Evolutionary conservation across 768 basidiomycete species (phyloP).

Genomic region (Leccinum arenicola): DNA sequence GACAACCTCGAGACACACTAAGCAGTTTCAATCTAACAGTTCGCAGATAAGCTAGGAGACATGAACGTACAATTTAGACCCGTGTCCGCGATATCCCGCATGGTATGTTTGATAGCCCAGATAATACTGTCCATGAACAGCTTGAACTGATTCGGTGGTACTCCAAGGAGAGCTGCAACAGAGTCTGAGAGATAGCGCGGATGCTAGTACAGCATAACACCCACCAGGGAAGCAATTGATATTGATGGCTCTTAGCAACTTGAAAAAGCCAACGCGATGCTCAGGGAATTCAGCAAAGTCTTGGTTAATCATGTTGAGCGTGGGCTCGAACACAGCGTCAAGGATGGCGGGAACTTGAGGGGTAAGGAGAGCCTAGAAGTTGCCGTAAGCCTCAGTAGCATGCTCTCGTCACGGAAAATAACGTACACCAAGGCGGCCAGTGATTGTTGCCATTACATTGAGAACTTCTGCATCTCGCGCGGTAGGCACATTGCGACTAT

Average conservation of each 20-base stretch:
- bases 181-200: not conserved
- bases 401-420: not conserved
- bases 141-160: constrained; percentile 94
- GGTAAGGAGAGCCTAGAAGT: constrained; percentile 69
- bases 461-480: constrained; percentile 96
- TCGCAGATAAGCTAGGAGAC: constrained; percentile 1
- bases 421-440: constrained; percentile 81
- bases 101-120: constrained; percentile 99
- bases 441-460: constrained; percentile 96
- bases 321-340: constrained; percentile 96
- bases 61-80: constrained; percentile 62
- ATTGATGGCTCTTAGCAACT: constrained; percentile 90
- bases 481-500: constrained; percentile 88
- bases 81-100: constrained; percentile 96
- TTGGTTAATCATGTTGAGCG: constrained; percentile 98
- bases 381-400: constrained; percentile 8
- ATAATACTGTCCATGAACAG: constrained; percentile 97
- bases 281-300: constrained; percentile 99
- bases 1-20: constrained; percentile 90
- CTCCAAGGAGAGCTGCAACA: constrained; percentile 61
- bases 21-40: constrained; percentile 5
- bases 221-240: constrained; percentile 92
- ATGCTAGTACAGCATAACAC: constrained; percentile 16
- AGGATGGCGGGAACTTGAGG: constrained; percentile 94
- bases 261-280: constrained; percentile 96